Percentiles rank a stretch among this genome's conserved stretches.
Evolutionary conservation across 2,329 filamentous ascomycete genomes (phyloP).

Genomic region (Aspergillus hortae): DNA sequence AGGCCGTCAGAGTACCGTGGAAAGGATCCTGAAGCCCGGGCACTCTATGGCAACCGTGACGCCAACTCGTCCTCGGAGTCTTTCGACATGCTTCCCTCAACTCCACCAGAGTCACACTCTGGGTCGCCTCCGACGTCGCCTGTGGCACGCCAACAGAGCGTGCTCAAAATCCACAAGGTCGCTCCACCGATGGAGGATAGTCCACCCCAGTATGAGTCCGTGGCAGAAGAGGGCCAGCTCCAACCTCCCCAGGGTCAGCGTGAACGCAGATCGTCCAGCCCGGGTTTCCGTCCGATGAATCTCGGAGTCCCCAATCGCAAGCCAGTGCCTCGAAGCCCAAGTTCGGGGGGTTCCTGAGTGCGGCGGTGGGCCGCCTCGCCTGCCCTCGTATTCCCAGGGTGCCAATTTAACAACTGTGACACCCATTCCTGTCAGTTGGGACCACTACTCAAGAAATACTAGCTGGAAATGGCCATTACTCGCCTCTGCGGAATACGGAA

Average conservation of each 20-base stretch:
- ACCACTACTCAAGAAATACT: too few species aligned
- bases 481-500: too few species aligned
- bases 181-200: conserved; percentile 24
- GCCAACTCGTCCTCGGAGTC: conserved; percentile 35
- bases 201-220: conserved; percentile 29
- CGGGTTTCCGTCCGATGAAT: conserved; percentile 28
- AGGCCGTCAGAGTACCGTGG: conserved; percentile 31
- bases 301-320: conserved; percentile 37
- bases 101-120: conserved; percentile 32
- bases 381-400: too few species aligned
- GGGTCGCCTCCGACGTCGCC: conserved; percentile 30
- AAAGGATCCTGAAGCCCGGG: conserved; percentile 26
- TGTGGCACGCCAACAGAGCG: conserved; percentile 29
- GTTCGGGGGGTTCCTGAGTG: background rate
- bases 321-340: conserved; percentile 32
- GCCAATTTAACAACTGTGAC: too few species aligned
- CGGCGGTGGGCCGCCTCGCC: too few species aligned
- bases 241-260: conserved; percentile 10
- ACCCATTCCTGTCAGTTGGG: too few species aligned
- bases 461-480: too few species aligned
- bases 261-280: conserved; percentile 20
- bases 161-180: conserved; percentile 27
- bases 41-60: conserved; percentile 16
- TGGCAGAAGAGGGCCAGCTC: conserved; percentile 20
- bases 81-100: conserved; percentile 38